phyloP scores from a whole-genome alignment of 371 early-diverging fungal genomes.

The Saksenaea oblongispora region DNA sequence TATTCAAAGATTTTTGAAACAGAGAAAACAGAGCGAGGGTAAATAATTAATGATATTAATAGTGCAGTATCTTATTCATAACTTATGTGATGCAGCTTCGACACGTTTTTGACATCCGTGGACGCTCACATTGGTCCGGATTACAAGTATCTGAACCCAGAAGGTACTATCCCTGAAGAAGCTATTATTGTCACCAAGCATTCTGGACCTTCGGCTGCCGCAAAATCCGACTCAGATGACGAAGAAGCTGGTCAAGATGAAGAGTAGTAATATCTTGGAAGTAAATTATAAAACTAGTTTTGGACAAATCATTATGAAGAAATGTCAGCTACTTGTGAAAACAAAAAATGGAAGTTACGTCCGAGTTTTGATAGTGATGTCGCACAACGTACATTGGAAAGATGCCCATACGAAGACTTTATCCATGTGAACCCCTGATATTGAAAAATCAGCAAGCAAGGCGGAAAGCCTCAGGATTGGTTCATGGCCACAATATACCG shows the following conservation, averaged over 20 bases:
- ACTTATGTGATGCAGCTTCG: slow-evolving; percentile 51
- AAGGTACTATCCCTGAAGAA: slow-evolving; percentile 35
- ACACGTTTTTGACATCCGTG: slow-evolving; percentile 63
- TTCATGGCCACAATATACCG: too few species aligned
- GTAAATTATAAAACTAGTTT: too few species aligned
- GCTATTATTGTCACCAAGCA: slow-evolving; percentile 24
- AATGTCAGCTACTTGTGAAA: too few species aligned
- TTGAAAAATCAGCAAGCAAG: too few species aligned
- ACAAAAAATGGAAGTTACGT: too few species aligned
- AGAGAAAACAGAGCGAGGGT: slow-evolving; percentile 63
- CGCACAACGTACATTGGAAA: too few species aligned
- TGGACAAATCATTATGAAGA: too few species aligned
- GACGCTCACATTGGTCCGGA: slow-evolving; percentile 55
- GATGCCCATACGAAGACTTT: too few species aligned
- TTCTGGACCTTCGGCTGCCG: not conserved
- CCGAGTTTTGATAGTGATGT: too few species aligned
- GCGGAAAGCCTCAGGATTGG: too few species aligned
- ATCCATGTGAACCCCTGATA: too few species aligned
- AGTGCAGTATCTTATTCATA: too few species aligned
- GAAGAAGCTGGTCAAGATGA: not conserved
- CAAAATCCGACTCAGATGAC: not conserved
- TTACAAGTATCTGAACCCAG: slow-evolving; percentile 45
- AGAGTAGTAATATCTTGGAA: not conserved
- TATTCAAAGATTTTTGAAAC: slow-evolving; percentile 73
- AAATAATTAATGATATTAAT: slow-evolving; percentile 14